Evolutionary conservation across 495 filamentous ascomycete genomes (phyloP).

Genomic region (Penicillium chermesinum): DNA sequence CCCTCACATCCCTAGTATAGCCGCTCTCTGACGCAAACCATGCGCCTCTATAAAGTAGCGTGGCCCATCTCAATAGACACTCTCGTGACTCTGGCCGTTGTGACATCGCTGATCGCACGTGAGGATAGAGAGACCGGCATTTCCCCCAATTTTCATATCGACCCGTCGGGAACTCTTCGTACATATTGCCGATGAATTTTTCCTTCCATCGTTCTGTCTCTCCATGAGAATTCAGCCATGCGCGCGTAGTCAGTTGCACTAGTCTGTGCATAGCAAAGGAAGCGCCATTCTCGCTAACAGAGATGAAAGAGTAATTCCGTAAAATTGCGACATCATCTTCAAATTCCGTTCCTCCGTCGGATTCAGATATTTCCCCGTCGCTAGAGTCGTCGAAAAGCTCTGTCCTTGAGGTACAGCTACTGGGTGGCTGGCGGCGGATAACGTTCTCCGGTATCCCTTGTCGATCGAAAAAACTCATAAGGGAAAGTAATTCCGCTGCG

Average conservation of each 20-base stretch:
- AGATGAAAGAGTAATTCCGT: slow-evolving; percentile 4
- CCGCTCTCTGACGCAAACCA: not conserved
- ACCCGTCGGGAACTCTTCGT: not conserved
- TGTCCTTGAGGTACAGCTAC: not conserved
- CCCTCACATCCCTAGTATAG: not conserved
- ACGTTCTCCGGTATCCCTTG: slow-evolving; percentile 7
- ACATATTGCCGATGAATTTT: not conserved
- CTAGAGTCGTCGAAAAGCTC: not conserved
- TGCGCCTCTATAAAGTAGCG: slow-evolving; percentile 1
- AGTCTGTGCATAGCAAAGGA: slow-evolving; percentile 7
- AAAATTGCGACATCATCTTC: slow-evolving; percentile 1
- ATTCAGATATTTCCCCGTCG: not conserved
- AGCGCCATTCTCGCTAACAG: not conserved
- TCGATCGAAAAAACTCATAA: slow-evolving; percentile 17
- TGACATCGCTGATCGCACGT: slow-evolving; percentile 4
- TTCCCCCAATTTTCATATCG: slow-evolving; percentile 1
- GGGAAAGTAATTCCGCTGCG: slow-evolving; percentile 14
- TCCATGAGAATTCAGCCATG: slow-evolving; percentile 11
- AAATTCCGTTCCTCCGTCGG: not conserved
- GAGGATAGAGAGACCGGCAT: slow-evolving; percentile 3
- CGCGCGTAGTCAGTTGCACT: slow-evolving; percentile 2
- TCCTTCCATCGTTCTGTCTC: slow-evolving; percentile 27
- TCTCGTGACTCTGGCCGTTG: slow-evolving; percentile 1
- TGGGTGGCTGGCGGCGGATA: not conserved
- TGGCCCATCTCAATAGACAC: not conserved